Percentiles rank a stretch among this genome's conserved stretches.
phyloP scores from a whole-genome alignment of 345 rosid species.

The Clarkia xantiana region DNA sequence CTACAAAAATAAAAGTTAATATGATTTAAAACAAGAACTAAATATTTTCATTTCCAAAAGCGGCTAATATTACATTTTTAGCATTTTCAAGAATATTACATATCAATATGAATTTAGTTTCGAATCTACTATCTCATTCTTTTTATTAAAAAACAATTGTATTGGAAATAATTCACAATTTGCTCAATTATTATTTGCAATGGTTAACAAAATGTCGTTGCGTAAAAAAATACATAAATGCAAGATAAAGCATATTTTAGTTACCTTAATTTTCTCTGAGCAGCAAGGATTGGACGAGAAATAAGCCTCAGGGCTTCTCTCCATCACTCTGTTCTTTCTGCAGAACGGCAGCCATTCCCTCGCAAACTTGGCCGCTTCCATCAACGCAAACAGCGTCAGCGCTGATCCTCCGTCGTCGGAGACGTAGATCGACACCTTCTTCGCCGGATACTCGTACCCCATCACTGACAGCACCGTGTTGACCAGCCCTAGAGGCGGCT shows the following conservation, averaged over 20 bases:
- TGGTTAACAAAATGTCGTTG: slow-evolving; percentile 6
- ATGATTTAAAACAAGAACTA: too few relatives aligned
- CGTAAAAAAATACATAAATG: not conserved
- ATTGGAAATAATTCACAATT: too few relatives aligned
- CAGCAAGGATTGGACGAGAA: slow-evolving; percentile 13
- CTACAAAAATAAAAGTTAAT: too few relatives aligned
- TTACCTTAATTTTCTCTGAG: slow-evolving; percentile 15
- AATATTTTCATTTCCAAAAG: too few relatives aligned
- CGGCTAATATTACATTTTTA: too few relatives aligned
- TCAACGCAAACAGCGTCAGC: slow-evolving; percentile 18
- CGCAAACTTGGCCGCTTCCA: slow-evolving; percentile 28
- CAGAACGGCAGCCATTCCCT: slow-evolving; percentile 41
- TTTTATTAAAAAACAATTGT: too few relatives aligned
- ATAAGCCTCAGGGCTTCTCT: slow-evolving; percentile 20
- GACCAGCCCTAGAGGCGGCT: slow-evolving; percentile 33
- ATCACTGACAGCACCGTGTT: slow-evolving; percentile 34
- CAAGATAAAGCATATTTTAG: too few relatives aligned
- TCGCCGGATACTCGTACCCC: slow-evolving; percentile 35
- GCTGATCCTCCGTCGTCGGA: slow-evolving; percentile 37
- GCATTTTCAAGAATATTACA: too few relatives aligned
- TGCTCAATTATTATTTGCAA: too few relatives aligned
- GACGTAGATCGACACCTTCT: slow-evolving; percentile 33
- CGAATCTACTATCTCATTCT: too few relatives aligned
- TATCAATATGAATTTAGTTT: too few relatives aligned
- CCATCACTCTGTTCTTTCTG: slow-evolving; percentile 12